A percentile compares a stretch with the other conserved stretches of the same genome.
phyloP scores from a whole-genome alignment of 352 stramenopile species.

The Globisporangium nagaii region DNA sequence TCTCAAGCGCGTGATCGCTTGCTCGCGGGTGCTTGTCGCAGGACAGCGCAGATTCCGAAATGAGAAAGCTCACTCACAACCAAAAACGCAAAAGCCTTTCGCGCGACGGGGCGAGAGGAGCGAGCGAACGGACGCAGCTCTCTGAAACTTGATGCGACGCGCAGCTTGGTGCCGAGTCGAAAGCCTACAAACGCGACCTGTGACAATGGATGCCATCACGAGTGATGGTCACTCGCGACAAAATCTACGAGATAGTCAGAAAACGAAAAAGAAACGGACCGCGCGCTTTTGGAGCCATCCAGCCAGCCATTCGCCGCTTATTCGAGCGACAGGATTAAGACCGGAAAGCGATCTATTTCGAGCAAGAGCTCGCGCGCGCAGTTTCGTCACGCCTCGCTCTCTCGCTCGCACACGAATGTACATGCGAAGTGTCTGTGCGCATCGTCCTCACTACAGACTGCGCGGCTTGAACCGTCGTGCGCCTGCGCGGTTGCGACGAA shows the following conservation, averaged over 20 bases:
- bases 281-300: no score
- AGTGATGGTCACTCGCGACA: not conserved
- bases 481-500: constrained; percentile 21
- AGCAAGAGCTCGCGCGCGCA: no score
- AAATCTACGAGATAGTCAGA: not conserved
- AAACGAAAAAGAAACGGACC: no score
- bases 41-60: constrained; percentile 1
- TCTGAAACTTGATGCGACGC: not conserved
- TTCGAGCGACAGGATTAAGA: no score
- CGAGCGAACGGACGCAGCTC: no score
- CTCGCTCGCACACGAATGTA: no score
- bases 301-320: no score
- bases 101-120: constrained; percentile 1
- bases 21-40: constrained; percentile 7
- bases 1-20: no score
- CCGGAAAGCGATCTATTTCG: no score
- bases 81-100: not conserved
- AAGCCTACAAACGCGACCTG: not conserved
- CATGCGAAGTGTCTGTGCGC: no score
- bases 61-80: not conserved
- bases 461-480: constrained; percentile 28
- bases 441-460: constrained; percentile 26
- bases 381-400: no score
- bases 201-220: not conserved
- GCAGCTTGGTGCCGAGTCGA: no score